Evolutionary conservation across 2,329 filamentous ascomycete species (phyloP), one percentile per base, ranked within the genome.

Genomic region (Periconia macrospinosa): DNA sequence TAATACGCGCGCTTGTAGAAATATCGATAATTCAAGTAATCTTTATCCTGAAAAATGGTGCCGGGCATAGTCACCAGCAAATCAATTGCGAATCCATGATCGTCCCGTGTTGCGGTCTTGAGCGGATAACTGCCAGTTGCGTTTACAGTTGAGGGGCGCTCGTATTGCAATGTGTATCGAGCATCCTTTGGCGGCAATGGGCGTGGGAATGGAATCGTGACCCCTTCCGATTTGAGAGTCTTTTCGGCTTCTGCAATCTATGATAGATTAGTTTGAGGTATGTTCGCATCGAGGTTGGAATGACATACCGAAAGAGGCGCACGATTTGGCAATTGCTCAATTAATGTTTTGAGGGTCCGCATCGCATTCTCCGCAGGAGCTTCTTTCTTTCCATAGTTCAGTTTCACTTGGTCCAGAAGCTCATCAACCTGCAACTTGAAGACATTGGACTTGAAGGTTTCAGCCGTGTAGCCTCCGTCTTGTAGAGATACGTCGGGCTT

Each of bases 1-100:
- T 95, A 97, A 74, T 93, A 97, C 13, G 94, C 90, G 58, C 92
- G 82, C 67, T 96, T 95, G 77, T 97, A 92, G 69, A 97, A 96
- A 76, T 96, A 97, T 56, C 94, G 86, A 78, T 94, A 83, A 72
- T 96, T 92, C 47, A 92, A 81, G 71, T 93, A 97, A 74, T 99
- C 94, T 75, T 97, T 97, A 43, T 95, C 90, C 68, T 96, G 91
- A 66, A 97, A 92, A 13, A 96, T 76, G 1, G 83, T 77, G 53
- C 78, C 65, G 6, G 94, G 93, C 86, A 99, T 95, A 45, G 89
- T 89, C 15, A 96, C 85, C 6, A 93, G 86, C 82, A 97, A 84
- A 73, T 97, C 93, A 55, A 97, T 81, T 15, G 83, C 79, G 23
- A 87, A 76, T 23, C 71, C 73, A 46, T 76, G 74, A 61, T 87